Conservation (phyloP, 768 basidiomycete genomes). For the Podaxis carcinomalis region DNA sequence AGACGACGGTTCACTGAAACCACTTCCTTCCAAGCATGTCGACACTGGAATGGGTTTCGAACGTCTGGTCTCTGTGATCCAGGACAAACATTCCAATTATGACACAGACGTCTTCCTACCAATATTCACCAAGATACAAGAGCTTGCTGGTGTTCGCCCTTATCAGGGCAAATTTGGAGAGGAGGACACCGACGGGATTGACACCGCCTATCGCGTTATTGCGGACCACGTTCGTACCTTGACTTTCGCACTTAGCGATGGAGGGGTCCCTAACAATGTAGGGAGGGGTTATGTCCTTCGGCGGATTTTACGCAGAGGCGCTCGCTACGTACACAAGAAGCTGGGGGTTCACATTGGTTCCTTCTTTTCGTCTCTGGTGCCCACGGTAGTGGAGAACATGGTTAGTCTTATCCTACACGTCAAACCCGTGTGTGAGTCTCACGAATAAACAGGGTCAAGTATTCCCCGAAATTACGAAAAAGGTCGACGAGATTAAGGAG, state of each 20-base stretch:
- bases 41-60: slow-evolving; percentile 99
- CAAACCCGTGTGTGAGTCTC: neutral
- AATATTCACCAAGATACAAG: slow-evolving; percentile 82
- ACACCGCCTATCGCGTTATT: slow-evolving; percentile 95
- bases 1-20: slow-evolving; percentile 72
- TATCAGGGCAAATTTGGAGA: slow-evolving; percentile 90
- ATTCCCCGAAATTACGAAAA: slow-evolving; percentile 92
- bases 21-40: slow-evolving; percentile 89
- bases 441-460: slow-evolving; percentile 55
- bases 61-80: slow-evolving; percentile 90
- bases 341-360: slow-evolving; percentile 87
- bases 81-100: slow-evolving; percentile 92
- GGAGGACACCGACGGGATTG: slow-evolving; percentile 94
- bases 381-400: slow-evolving; percentile 86
- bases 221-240: slow-evolving; percentile 96
- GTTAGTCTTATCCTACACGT: slow-evolving; percentile 35
- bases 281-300: slow-evolving; percentile 97
- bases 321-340: slow-evolving; percentile 95
- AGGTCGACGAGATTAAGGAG: slow-evolving; percentile 80
- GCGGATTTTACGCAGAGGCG: slow-evolving; percentile 88
- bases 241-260: slow-evolving; percentile 94
- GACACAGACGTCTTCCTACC: slow-evolving; percentile 95
- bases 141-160: slow-evolving; percentile 82
- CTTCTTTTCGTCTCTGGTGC: slow-evolving; percentile 92
- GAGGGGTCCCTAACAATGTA: slow-evolving; percentile 93